Conservation (phyloP, 2,329 filamentous ascomycete genomes). For the Aspergillus transmontanensis region DNA sequence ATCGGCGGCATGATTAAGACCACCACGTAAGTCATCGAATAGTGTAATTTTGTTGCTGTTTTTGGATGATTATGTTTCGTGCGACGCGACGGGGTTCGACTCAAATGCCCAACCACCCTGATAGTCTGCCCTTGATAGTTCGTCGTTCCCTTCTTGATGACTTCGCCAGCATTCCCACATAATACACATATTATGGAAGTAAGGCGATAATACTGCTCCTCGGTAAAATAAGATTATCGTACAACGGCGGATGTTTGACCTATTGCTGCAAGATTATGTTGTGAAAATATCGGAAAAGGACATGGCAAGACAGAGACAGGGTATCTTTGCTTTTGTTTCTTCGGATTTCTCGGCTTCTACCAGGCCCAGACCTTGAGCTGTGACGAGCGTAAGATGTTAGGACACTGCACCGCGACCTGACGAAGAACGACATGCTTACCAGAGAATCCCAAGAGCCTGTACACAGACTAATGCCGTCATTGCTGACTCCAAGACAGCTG, state of each 20-base stretch:
- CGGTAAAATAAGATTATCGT: conserved; percentile 49
- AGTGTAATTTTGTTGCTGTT: conserved; percentile 19
- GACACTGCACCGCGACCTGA: neutral
- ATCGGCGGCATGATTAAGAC: conserved; percentile 21
- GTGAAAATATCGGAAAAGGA: conserved; percentile 38
- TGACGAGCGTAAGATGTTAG: conserved; percentile 19
- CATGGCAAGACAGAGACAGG: conserved; percentile 39
- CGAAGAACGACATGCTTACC: conserved; percentile 61
- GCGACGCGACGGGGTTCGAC: conserved; percentile 1
- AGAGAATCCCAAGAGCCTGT: conserved; percentile 99
- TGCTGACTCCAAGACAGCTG: conserved; percentile 97
- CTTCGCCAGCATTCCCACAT: conserved; percentile 23
- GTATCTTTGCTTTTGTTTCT: conserved; percentile 37
- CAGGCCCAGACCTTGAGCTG: conserved; percentile 89
- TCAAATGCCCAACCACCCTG: conserved; percentile 1
- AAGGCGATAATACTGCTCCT: conserved; percentile 23
- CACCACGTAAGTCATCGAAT: conserved; percentile 19
- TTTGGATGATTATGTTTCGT: conserved; percentile 4
- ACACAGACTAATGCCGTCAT: conserved; percentile 98
- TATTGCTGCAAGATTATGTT: conserved; percentile 35
- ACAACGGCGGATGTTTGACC: conserved; percentile 42
- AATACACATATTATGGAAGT: conserved; percentile 32
- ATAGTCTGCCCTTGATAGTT: conserved; percentile 1
- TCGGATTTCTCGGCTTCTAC: conserved; percentile 47
- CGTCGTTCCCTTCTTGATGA: conserved; percentile 16